Conservation (phyloP, 2,329 filamentous ascomycete genomes). For the Pseudogymnoascus sp. region DNA sequence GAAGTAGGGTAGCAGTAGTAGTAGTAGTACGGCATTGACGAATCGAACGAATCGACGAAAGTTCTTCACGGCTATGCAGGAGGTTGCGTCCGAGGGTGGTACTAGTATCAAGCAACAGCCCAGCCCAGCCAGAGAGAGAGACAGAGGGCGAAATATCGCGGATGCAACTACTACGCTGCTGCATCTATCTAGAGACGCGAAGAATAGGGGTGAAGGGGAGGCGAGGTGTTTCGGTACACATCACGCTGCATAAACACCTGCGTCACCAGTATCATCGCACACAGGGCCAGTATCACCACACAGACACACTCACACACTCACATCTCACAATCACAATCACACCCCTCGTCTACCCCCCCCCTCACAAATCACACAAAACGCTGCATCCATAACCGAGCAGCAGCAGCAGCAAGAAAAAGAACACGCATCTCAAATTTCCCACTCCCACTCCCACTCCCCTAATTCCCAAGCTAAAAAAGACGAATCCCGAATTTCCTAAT, state of each 20-base stretch:
- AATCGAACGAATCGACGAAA: neutral
- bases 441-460: neutral
- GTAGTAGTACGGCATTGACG: neutral
- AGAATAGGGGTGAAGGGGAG: neutral
- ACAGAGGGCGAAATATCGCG: neutral
- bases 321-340: neutral
- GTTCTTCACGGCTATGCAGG: neutral
- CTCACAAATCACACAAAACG: too few species aligned
- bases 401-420: neutral
- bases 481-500: neutral
- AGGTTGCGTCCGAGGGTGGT: neutral
- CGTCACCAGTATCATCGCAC: neutral
- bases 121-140: too few species aligned
- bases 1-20: too few species aligned
- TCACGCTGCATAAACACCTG: neutral
- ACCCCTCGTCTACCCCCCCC: too few species aligned
- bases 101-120: neutral
- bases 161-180: neutral
- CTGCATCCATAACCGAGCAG: neutral
- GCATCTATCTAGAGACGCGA: neutral
- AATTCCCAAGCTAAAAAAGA: neutral
- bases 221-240: neutral
- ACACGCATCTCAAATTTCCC: neutral
- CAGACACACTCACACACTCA: neutral
- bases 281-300: neutral